Conservation (phyloP, 345 rosid species). For the Excoecaria agallocha region DNA sequence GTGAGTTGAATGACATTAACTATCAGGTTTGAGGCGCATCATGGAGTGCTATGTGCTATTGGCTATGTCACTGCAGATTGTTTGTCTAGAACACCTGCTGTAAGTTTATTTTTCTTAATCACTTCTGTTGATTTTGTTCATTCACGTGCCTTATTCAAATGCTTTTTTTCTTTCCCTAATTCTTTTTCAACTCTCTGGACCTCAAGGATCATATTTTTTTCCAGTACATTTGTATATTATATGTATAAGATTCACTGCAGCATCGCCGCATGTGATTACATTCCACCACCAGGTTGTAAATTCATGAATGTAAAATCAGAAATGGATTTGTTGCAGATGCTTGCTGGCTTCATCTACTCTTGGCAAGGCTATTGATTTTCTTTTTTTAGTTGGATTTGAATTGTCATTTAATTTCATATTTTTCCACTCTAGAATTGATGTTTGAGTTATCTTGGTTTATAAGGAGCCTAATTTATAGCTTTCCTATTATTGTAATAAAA, state of each 20-base stretch:
- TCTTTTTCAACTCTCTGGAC: background rate
- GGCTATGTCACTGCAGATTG: conserved; percentile 83
- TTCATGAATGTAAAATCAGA: too few species aligned
- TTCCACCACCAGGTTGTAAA: background rate
- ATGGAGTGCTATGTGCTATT: conserved; percentile 74
- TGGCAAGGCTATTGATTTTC: too few species aligned
- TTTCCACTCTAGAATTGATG: too few species aligned
- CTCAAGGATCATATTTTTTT: background rate
- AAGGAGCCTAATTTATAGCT: too few species aligned
- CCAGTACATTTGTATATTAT: background rate
- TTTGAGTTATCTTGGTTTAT: too few species aligned
- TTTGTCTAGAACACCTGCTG: conserved; percentile 49
- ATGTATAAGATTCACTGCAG: background rate
- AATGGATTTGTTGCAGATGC: too few species aligned
- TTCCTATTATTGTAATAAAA: too few species aligned
- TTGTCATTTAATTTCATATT: too few species aligned
- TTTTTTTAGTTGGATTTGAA: too few species aligned
- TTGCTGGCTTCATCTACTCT: too few species aligned
- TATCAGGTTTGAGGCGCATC: conserved; percentile 73
- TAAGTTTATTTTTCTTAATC: conserved; percentile 36
- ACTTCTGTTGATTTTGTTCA: background rate
- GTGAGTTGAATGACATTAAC: conserved; percentile 8
- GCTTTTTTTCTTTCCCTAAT: background rate
- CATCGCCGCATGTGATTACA: background rate
- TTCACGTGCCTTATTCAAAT: background rate